A percentile compares a stretch with the other conserved stretches of the same genome.
Conservation (phyloP, 2,329 filamentous ascomycete genomes). For the Trichoderma sp. region DNA sequence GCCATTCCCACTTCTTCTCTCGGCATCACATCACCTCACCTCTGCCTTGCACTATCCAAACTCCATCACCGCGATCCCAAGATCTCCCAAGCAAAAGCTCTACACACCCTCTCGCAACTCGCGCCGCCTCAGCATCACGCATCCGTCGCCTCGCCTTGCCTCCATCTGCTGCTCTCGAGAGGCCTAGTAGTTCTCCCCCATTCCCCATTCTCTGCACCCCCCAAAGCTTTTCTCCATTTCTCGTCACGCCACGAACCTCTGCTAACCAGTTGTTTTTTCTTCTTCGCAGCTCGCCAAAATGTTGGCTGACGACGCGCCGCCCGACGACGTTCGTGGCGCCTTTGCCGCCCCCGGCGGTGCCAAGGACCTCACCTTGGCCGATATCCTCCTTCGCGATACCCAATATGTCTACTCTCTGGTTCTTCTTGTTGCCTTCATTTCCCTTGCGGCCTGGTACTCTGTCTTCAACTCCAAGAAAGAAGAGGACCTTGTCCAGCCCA, state of each 20-base stretch:
- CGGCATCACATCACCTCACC: not conserved
- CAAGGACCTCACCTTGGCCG: conserved; percentile 36
- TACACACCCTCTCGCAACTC: not conserved
- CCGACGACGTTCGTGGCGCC: conserved; percentile 30
- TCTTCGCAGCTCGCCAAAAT: conserved; percentile 39
- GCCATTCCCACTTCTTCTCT: conserved; percentile 10
- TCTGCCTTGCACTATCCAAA: not conserved
- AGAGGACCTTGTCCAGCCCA: conserved; percentile 49
- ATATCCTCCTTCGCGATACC: conserved; percentile 47
- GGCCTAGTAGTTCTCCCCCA: not conserved
- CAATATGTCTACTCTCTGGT: conserved; percentile 55
- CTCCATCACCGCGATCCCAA: not conserved
- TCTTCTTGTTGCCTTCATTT: conserved; percentile 55
- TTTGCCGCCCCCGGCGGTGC: conserved; percentile 10
- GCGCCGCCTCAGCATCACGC: not conserved
- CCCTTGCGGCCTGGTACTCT: conserved; percentile 54
- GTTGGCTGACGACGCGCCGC: conserved; percentile 37
- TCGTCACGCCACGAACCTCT: not conserved
- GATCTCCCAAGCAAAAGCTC: not conserved
- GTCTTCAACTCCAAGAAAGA: conserved; percentile 53
- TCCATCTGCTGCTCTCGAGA: not conserved
- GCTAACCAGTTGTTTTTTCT: not conserved
- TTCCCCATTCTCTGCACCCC: not conserved
- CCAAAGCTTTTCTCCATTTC: not conserved
- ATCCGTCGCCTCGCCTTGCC: not conserved